Conservation (phyloP, 768 basidiomycete genomes). For the Mycena floridula region DNA sequence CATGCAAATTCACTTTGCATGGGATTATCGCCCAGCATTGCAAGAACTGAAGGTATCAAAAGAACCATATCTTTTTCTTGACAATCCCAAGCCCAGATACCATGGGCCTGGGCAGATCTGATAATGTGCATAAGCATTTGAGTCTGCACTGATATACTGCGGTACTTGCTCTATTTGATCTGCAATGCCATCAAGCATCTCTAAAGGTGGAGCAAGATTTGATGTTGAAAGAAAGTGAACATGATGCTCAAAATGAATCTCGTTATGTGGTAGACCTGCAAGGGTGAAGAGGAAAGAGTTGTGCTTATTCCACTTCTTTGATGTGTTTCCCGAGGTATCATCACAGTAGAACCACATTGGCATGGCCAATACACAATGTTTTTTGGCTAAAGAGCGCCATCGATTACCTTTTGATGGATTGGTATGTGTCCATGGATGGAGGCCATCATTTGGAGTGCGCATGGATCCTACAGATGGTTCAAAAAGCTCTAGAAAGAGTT, state of each 20-base stretch:
- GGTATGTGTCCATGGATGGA: conserved; percentile 11
- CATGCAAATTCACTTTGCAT: conserved; percentile 4
- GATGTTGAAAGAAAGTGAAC: conserved; percentile 37
- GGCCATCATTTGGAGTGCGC: too few relatives aligned
- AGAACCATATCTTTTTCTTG: conserved; percentile 19
- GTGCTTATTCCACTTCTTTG: conserved; percentile 44
- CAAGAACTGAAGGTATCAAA: conserved; percentile 22
- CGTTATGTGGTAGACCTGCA: conserved; percentile 27
- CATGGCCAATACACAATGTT: conserved; percentile 21
- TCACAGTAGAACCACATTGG: conserved; percentile 38
- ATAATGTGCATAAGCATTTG: neutral
- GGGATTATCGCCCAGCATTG: conserved; percentile 16
- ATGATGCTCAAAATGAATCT: conserved; percentile 25
- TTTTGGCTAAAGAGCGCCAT: conserved; percentile 21
- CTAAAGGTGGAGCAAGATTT: conserved; percentile 32
- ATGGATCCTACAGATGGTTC: too few relatives aligned
- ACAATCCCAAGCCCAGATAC: conserved; percentile 34
- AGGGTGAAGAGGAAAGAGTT: conserved; percentile 30
- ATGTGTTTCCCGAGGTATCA: conserved; percentile 37
- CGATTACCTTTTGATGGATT: conserved; percentile 15
- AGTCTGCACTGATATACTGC: neutral
- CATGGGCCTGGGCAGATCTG: conserved; percentile 20
- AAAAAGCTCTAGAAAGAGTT: too few relatives aligned
- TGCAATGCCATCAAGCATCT: conserved; percentile 36
- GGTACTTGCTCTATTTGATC: conserved; percentile 26